Percentiles rank a stretch among this genome's conserved stretches.
These are phyloP conservation scores for Paralagenidium karlingii DNA, from an alignment of 352 stramenopile genomes.

Conservation along the genomic window DNA sequence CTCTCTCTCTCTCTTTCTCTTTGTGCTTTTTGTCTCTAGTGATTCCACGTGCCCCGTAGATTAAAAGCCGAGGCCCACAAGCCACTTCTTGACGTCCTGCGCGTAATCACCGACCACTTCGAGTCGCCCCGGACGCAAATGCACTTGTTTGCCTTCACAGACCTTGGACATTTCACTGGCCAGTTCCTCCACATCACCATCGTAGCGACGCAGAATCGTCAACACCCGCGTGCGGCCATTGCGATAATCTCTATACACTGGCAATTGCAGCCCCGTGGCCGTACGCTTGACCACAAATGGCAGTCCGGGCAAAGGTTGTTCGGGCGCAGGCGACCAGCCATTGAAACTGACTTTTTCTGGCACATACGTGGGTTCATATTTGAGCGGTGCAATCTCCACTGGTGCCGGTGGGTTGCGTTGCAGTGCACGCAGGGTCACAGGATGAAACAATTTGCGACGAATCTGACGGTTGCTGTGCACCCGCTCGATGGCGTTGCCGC, in stretches of 20 bases:
- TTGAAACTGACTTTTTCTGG: constrained; percentile 82
- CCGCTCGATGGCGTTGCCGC: constrained; percentile 30
- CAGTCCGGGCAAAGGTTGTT: constrained; percentile 38
- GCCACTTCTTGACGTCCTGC: constrained; percentile 68
- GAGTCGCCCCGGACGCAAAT: constrained; percentile 46
- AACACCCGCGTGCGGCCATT: constrained; percentile 81
- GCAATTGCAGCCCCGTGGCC: constrained; percentile 58
- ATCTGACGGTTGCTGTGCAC: constrained; percentile 80
- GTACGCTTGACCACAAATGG: constrained; percentile 79
- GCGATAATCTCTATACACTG: constrained; percentile 77
- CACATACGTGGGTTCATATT: constrained; percentile 72
- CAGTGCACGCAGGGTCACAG: constrained; percentile 46
- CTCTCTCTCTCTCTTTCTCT: constrained; percentile 8
- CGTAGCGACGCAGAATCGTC: constrained; percentile 72
- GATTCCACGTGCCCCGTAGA: neutral
- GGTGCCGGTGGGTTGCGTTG: constrained; percentile 42
- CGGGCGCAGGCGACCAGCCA: constrained; percentile 67
- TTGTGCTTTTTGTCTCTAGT: constrained; percentile 6
- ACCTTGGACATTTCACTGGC: constrained; percentile 77
- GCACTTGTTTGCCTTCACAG: constrained; percentile 63
- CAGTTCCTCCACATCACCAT: constrained; percentile 67
- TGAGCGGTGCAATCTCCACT: constrained; percentile 51
- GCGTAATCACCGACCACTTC: constrained; percentile 71
- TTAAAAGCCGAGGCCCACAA: constrained; percentile 76
- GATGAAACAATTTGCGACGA: constrained; percentile 68